Base-by-base conservation (phyloP, 2,329 filamentous ascomycete genomes). In the Paramyrothecium roridum region DNA sequence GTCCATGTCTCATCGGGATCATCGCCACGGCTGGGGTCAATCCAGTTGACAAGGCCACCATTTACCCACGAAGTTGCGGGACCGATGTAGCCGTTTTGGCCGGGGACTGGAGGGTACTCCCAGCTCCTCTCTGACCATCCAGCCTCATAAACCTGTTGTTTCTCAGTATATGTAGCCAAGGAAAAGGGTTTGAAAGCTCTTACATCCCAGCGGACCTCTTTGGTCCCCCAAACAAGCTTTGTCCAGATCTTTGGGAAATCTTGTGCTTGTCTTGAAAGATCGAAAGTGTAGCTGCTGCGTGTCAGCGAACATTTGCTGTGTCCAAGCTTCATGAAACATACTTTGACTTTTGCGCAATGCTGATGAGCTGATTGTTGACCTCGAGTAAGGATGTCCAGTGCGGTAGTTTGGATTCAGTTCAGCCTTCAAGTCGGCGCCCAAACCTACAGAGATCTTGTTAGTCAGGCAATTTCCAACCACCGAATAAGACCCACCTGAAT, bases 231-330 rank as follows among this genome's bases (percentile, higher is more conserved):
- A 17, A 30, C 13, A 10, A 50, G 3, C 8, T 33, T 26, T 7
- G 13, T 3, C 8, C 12, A 33, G 2, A 62, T 49, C 50, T 53
- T 56, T n/a, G 62, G 61, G 21, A 59, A 64, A 48, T 60, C 57
- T 19, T 61, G 59, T 0, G n/a, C 30, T 1, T 34, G 48, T 8
- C 30, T 30, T 16, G 48, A 50, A 7, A 50, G 48, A 23, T 50
- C 48, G 26, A 50, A 50, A 11, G 48, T 20, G n/a, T 48, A 48
- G 16, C 46, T 48, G 21, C n/a, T 20, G 46, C 19, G 7, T 21
- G 20, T n/a, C n/a, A n/a, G n/a, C n/a, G n/a, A n/a, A n/a, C n/a
- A n/a, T n/a, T n/a, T n/a, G n/a, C n/a, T n/a, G n/a, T n/a, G n/a
- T n/a, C n/a, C n/a, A n/a, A n/a, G n/a, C n/a, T n/a, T n/a, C n/a